phyloP scores from a whole-genome alignment of 2,329 filamentous ascomycete species.

The Tympanopsis confertula region DNA sequence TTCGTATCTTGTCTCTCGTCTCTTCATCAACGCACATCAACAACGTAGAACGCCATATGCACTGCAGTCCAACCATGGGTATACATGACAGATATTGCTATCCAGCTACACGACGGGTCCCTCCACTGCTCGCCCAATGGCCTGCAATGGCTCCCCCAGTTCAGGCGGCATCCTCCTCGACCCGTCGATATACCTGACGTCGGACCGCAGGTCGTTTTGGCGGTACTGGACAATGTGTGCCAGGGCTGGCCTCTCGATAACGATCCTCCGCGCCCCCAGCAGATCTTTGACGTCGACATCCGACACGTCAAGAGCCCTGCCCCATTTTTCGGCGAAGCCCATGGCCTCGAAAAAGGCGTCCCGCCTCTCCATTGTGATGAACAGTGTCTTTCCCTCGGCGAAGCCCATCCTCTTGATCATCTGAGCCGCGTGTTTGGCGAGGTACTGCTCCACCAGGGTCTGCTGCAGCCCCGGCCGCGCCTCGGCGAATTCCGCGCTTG shows the following conservation, averaged over 20 bases:
- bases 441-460: conserved; percentile 41
- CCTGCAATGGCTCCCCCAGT: too few species aligned
- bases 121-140: too few species aligned
- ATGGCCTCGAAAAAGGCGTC: conserved; percentile 57
- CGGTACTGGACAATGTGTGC: conserved; percentile 63
- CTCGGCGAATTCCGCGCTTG: conserved; percentile 35
- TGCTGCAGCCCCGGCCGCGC: conserved; percentile 28
- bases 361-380: conserved; percentile 55
- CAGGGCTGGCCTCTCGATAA: conserved; percentile 76
- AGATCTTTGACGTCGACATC: conserved; percentile 95
- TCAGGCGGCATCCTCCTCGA: too few species aligned
- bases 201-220: conserved; percentile 58
- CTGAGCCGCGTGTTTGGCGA: conserved; percentile 49
- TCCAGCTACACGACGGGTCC: too few species aligned
- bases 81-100: too few species aligned
- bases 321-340: conserved; percentile 50
- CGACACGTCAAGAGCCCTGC: conserved; percentile 55
- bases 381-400: conserved; percentile 57
- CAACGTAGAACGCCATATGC: too few species aligned
- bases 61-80: too few species aligned
- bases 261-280: conserved; percentile 69
- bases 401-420: conserved; percentile 68
- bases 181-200: too few species aligned
- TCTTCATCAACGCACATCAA: too few species aligned
- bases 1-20: too few species aligned